These are phyloP conservation scores for Neurospora tetrasperma DNA, from an alignment of 495 filamentous ascomycete genomes.

Conservation along the genomic window DNA sequence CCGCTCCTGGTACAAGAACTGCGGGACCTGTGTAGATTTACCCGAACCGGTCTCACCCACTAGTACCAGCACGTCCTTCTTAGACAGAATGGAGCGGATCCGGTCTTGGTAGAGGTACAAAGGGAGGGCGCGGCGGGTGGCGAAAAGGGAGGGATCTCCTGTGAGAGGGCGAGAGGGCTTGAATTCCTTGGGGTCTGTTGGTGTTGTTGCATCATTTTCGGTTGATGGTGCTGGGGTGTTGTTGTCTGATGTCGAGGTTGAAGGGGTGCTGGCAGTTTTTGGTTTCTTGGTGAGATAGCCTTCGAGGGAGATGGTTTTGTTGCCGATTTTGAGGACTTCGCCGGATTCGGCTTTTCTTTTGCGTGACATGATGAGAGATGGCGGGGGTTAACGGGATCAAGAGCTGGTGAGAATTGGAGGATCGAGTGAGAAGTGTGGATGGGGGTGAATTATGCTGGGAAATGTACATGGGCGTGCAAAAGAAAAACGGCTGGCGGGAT, in stretches of 20 bases:
- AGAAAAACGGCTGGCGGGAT: background rate
- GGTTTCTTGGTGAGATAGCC: conserved; percentile 30
- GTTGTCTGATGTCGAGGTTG: conserved; percentile 1
- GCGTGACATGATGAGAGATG: background rate
- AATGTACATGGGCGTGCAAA: background rate
- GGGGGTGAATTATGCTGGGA: background rate
- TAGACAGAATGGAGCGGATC: conserved; percentile 53
- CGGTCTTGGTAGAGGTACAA: conserved; percentile 65
- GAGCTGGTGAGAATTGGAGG: background rate
- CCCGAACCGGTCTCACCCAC: conserved; percentile 93
- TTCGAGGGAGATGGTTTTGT: conserved; percentile 31
- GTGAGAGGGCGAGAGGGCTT: background rate
- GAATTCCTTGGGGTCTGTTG: background rate
- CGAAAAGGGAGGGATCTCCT: conserved; percentile 25
- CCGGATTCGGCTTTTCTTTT: background rate
- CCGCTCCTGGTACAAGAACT: conserved; percentile 68
- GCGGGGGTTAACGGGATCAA: background rate
- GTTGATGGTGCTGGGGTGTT: conserved; percentile 1
- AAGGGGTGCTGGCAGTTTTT: conserved; percentile 3
- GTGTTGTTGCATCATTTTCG: background rate
- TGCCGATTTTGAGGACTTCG: conserved; percentile 25
- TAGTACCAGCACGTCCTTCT: conserved; percentile 71
- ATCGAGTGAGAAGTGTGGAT: background rate
- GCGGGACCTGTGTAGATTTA: conserved; percentile 94
- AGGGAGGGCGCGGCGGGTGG: conserved; percentile 53